Conservation (phyloP, 805 yeast genomes). For the Zygosaccharomyces pseudorouxii region DNA sequence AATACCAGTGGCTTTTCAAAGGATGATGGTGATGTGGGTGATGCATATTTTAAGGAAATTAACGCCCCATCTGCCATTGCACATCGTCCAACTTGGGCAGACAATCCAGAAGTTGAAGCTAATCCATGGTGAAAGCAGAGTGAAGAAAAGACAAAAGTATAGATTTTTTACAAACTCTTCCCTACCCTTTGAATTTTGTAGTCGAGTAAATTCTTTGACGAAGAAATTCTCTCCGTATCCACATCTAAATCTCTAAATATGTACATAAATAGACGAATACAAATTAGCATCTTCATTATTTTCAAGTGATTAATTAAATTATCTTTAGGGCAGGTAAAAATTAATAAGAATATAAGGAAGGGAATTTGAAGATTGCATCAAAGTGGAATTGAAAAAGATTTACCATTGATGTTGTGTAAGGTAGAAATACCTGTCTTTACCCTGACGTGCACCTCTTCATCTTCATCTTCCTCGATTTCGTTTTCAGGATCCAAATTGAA, state of each 20-base stretch:
- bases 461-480: slow-evolving; percentile 10
- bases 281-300: slow-evolving; percentile 4
- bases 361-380: background rate
- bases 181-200: background rate
- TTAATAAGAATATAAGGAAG: background rate
- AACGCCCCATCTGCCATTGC: slow-evolving; percentile 55
- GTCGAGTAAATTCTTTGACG: background rate
- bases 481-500: slow-evolving; percentile 7
- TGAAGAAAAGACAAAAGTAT: background rate
- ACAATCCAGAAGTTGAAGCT: slow-evolving; percentile 46
- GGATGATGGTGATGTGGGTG: slow-evolving; percentile 42
- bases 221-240: background rate
- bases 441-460: slow-evolving; percentile 39
- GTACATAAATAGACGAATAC: slow-evolving; percentile 3
- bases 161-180: background rate
- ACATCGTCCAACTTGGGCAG: slow-evolving; percentile 43
- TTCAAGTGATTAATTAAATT: background rate
- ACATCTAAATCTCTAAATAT: background rate
- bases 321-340: background rate
- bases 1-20: background rate
- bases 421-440: slow-evolving; percentile 40
- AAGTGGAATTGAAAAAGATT: slow-evolving; percentile 24
- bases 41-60: slow-evolving; percentile 63
- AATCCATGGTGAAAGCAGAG: slow-evolving; percentile 58
- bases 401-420: slow-evolving; percentile 41